A percentile compares a stretch with the other conserved stretches of the same genome.
Evolutionary conservation across 169 alveolate genomes (phyloP).

Genomic region (Plasmodium reichenowi): DNA sequence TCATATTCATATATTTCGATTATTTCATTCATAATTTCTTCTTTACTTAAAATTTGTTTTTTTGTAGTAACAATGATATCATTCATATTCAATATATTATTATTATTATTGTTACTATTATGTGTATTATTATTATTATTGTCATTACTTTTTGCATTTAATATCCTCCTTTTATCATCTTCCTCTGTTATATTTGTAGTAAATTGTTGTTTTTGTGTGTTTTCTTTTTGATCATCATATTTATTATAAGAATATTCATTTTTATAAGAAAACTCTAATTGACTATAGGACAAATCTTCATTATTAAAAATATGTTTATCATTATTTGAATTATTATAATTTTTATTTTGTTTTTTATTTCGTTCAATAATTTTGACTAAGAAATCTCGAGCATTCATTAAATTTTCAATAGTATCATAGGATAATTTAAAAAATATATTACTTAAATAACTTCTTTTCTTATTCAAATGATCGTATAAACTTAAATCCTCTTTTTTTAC

Average conservation of each 20-base stretch:
- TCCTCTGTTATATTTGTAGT: not conserved
- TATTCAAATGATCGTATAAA: conserved; percentile 90
- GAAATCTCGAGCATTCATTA: conserved; percentile 86
- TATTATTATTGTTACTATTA: not conserved
- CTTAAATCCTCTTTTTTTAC: conserved; percentile 91
- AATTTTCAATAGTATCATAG: conserved; percentile 90
- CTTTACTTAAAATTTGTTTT: conserved; percentile 77
- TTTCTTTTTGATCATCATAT: conserved; percentile 34
- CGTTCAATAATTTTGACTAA: conserved; percentile 82
- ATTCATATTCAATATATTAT: conserved; percentile 55
- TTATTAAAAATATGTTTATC: conserved; percentile 66
- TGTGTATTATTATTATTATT: conserved; percentile 5
- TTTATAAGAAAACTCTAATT: conserved; percentile 50
- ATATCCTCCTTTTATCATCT: not conserved
- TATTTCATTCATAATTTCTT: conserved; percentile 87
- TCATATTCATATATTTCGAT: conserved; percentile 96
- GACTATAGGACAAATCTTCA: conserved; percentile 44
- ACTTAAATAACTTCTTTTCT: conserved; percentile 86
- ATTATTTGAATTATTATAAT: conserved; percentile 17
- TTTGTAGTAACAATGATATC: conserved; percentile 63
- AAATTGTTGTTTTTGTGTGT: not conserved
- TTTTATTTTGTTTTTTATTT: conserved; percentile 70
- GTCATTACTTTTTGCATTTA: not conserved
- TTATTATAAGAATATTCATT: conserved; percentile 36
- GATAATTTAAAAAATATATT: conserved; percentile 84